A percentile compares a stretch with the other conserved stretches of the same genome.
phyloP scores from a whole-genome alignment of 805 yeast genomes.

The Barnettozyma siamensis region DNA sequence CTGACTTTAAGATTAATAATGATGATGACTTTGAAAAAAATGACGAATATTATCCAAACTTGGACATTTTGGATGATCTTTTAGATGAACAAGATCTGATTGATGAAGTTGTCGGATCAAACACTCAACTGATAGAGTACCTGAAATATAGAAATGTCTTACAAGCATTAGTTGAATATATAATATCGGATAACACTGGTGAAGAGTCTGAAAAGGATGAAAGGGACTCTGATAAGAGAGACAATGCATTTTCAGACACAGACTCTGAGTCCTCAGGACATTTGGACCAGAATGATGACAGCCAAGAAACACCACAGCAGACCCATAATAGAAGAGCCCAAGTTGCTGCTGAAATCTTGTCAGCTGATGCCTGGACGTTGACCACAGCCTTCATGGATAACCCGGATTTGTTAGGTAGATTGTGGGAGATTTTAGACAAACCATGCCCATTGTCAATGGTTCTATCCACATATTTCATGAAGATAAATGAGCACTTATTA shows the following conservation, averaged over 20 bases:
- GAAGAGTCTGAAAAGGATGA: conserved; percentile 7
- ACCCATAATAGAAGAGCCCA: conserved; percentile 44
- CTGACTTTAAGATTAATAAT: conserved; percentile 14
- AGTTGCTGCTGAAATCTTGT: conserved; percentile 80
- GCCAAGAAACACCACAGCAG: conserved; percentile 32
- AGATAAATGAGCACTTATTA: conserved; percentile 81
- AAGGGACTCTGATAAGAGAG: conserved; percentile 14
- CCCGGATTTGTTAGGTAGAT: conserved; percentile 51
- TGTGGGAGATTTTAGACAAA: conserved; percentile 78
- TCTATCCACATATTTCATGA: conserved; percentile 84
- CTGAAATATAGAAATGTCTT: conserved; percentile 74
- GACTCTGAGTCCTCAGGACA: conserved; percentile 14
- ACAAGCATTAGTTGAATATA: conserved; percentile 58
- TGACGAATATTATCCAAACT: conserved; percentile 35
- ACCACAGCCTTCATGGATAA: conserved; percentile 86
- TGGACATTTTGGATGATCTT: conserved; percentile 46
- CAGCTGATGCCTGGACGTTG: conserved; percentile 91
- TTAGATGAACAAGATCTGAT: conserved; percentile 71
- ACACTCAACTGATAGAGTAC: conserved; percentile 70
- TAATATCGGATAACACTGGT: conserved; percentile 37
- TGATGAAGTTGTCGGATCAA: conserved; percentile 67
- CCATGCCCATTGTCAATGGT: conserved; percentile 64
- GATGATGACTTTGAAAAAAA: conserved; percentile 19
- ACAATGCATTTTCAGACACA: neutral
- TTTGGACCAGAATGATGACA: conserved; percentile 17